A percentile compares a stretch with the other conserved stretches of the same genome.
Evolutionary conservation across 1,284 basidiomycete species (phyloP).

Genomic region (Sporisorium iseilematis-ciliati): DNA sequence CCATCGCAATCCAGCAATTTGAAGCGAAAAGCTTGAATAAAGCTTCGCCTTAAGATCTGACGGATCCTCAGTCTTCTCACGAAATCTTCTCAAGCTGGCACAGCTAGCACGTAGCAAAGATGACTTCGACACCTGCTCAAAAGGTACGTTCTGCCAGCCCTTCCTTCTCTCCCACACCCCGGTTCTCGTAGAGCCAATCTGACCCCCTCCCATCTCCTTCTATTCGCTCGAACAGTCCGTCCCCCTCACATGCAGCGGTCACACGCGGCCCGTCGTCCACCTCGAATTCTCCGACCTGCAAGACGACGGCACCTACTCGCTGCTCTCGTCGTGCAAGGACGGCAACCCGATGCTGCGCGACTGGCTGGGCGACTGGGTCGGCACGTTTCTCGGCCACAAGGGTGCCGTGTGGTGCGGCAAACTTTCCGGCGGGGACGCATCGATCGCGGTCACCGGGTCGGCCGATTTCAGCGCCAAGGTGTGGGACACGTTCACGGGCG

Average conservation of each 20-base stretch:
- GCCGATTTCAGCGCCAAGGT: slow-evolving; percentile 99
- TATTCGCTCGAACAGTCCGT: slow-evolving; percentile 46
- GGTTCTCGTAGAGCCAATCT: neutral
- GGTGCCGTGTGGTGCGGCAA: slow-evolving; percentile 98
- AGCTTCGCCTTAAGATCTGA: too few species aligned
- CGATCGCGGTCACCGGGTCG: slow-evolving; percentile 89
- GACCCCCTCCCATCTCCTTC: neutral
- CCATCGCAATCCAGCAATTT: too few species aligned
- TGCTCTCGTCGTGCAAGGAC: slow-evolving; percentile 69
- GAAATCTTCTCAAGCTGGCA: neutral
- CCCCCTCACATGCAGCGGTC: slow-evolving; percentile 73
- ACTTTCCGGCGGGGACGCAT: slow-evolving; percentile 77
- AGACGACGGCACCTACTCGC: slow-evolving; percentile 72
- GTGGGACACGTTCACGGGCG: slow-evolving; percentile 95
- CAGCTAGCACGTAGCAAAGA: neutral
- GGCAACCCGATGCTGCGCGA: slow-evolving; percentile 68
- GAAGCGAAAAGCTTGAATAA: too few species aligned
- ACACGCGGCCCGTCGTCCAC: slow-evolving; percentile 86
- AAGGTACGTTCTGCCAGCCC: slow-evolving; percentile 16
- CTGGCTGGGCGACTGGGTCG: slow-evolving; percentile 92
- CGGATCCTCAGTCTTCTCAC: neutral
- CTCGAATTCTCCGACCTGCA: slow-evolving; percentile 86
- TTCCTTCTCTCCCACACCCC: neutral
- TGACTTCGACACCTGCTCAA: slow-evolving; percentile 41
- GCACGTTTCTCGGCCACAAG: slow-evolving; percentile 97